Evolutionary conservation across 2,329 filamentous ascomycete genomes (phyloP).

Genomic region (Bipolaris cookei): DNA sequence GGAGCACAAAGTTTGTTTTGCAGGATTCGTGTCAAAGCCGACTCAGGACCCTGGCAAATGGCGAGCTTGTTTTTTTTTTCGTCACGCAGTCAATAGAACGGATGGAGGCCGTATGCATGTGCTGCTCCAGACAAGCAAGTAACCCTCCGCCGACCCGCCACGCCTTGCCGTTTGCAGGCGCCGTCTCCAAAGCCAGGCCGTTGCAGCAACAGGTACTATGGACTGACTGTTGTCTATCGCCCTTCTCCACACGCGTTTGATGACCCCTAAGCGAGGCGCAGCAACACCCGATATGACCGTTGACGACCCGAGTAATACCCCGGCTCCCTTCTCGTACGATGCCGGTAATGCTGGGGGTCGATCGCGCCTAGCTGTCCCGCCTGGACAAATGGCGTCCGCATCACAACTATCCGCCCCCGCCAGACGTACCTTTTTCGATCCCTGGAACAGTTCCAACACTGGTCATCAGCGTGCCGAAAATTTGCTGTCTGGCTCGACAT

Average conservation of each 20-base stretch:
- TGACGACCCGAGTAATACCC: constrained; percentile 13
- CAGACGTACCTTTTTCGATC: constrained; percentile 60
- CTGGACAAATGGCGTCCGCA: constrained; percentile 13
- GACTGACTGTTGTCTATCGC: constrained; percentile 1
- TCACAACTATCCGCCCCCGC: constrained; percentile 18
- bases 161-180: constrained; percentile 18
- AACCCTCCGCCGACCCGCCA: constrained; percentile 20
- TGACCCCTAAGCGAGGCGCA: constrained; percentile 12
- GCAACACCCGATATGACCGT: constrained; percentile 15
- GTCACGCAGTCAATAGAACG: constrained; percentile 18
- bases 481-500: constrained; percentile 64
- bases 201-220: constrained; percentile 2
- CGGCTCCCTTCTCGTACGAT: constrained; percentile 11
- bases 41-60: constrained; percentile 12
- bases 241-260: constrained; percentile 12
- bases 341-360: constrained; percentile 23
- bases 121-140: constrained; percentile 17
- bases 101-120: constrained; percentile 20
- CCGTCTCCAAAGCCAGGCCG: constrained; percentile 8
- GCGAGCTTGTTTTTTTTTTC: constrained; percentile 20
- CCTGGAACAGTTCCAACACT: constrained; percentile 75
- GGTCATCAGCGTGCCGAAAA: constrained; percentile 82
- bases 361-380: constrained; percentile 23
- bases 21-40: constrained; percentile 2
- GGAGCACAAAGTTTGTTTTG: constrained; percentile 15